Conservation (phyloP, 1,284 basidiomycete genomes). For the Lignosus rhinocerotis region DNA sequence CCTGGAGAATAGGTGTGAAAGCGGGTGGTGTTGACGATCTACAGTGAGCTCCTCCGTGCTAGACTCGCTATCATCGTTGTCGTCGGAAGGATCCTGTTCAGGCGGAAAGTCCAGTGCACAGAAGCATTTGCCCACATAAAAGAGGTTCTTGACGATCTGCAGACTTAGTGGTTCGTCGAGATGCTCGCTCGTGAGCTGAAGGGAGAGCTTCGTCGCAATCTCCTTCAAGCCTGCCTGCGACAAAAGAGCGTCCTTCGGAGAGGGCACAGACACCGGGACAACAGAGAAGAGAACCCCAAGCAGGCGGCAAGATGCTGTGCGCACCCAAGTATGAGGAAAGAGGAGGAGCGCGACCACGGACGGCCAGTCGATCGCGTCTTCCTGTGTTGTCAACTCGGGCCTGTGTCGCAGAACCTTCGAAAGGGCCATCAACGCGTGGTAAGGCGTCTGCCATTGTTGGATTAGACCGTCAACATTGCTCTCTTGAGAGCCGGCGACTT, state of each 20-base stretch:
- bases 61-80: slow-evolving; percentile 36
- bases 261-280: slow-evolving; percentile 43
- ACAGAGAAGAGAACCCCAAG: slow-evolving; percentile 72
- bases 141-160: slow-evolving; percentile 93
- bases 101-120: slow-evolving; percentile 40
- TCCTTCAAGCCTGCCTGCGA: slow-evolving; percentile 62
- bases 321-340: slow-evolving; percentile 95
- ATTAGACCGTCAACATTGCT: slow-evolving; percentile 48
- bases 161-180: slow-evolving; percentile 78
- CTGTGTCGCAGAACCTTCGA: slow-evolving; percentile 65
- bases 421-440: slow-evolving; percentile 74
- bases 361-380: slow-evolving; percentile 60
- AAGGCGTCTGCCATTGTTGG: slow-evolving; percentile 80
- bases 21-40: slow-evolving; percentile 52
- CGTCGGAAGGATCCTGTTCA: slow-evolving; percentile 30
- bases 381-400: slow-evolving; percentile 45
- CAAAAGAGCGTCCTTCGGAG: slow-evolving; percentile 44
- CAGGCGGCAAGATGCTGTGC: slow-evolving; percentile 78
- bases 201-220: slow-evolving; percentile 74
- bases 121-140: slow-evolving; percentile 89
- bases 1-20: slow-evolving; percentile 93
- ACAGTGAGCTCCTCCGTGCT: slow-evolving; percentile 11
- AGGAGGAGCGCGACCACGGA: slow-evolving; percentile 69
- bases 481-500: slow-evolving; percentile 33
- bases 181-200: slow-evolving; percentile 82